phyloP scores from a whole-genome alignment of 2,329 filamentous ascomycete species.

The Lecanoromycetidae sp. region DNA sequence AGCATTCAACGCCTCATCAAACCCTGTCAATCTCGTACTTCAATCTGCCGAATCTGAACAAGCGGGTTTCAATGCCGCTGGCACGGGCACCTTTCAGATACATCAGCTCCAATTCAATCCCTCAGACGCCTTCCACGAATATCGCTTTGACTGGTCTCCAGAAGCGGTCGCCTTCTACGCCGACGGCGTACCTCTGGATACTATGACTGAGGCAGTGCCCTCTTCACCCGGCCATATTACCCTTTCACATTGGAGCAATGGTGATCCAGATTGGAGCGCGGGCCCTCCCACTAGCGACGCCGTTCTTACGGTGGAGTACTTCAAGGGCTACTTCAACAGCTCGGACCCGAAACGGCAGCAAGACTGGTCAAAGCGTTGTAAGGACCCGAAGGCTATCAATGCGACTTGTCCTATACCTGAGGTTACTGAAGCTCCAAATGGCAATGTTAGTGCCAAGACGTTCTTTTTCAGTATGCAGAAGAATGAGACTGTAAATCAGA shows the following conservation, averaged over 20 bases:
- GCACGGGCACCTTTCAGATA: slow-evolving; percentile 46
- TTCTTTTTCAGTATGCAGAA: slow-evolving; percentile 41
- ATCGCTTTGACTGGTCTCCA: slow-evolving; percentile 62
- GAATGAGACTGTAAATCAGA: slow-evolving; percentile 39
- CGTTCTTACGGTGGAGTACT: slow-evolving; percentile 51
- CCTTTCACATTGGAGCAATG: slow-evolving; percentile 68
- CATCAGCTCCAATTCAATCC: slow-evolving; percentile 55
- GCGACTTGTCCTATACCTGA: slow-evolving; percentile 43
- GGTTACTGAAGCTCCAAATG: slow-evolving; percentile 26
- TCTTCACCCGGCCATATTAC: slow-evolving; percentile 52
- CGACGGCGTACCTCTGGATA: slow-evolving; percentile 46
- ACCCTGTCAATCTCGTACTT: slow-evolving; percentile 60
- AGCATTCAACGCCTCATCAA: slow-evolving; percentile 46
- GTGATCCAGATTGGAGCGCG: slow-evolving; percentile 56
- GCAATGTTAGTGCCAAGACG: slow-evolving; percentile 20
- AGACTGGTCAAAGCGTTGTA: slow-evolving; percentile 34
- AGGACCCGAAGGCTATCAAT: slow-evolving; percentile 26
- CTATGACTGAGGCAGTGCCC: slow-evolving; percentile 48
- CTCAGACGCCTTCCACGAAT: slow-evolving; percentile 57
- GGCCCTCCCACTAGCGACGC: slow-evolving; percentile 56
- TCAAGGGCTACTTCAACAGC: slow-evolving; percentile 72
- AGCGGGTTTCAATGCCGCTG: slow-evolving; percentile 50
- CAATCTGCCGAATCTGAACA: slow-evolving; percentile 51
- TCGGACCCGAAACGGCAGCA: slow-evolving; percentile 33
- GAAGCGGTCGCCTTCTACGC: slow-evolving; percentile 55